Conservation (phyloP, 306 rosid genomes). For the Lathyrus sativus region DNA sequence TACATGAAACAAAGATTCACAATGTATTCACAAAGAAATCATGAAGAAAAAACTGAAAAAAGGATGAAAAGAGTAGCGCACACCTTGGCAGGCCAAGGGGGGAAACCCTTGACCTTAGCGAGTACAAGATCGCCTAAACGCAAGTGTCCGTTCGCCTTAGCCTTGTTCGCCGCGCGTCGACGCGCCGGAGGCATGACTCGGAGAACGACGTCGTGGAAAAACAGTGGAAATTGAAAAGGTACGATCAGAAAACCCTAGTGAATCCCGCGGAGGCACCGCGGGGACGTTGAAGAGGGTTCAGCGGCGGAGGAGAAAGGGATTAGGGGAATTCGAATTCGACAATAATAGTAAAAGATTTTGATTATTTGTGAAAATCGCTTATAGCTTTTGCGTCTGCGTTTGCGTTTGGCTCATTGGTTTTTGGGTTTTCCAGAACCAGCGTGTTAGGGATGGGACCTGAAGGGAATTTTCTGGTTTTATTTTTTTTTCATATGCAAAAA, state of each 20-base stretch:
- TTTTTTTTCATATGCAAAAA: not conserved
- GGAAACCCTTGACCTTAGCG: slow-evolving; percentile 99
- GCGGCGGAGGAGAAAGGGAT: slow-evolving; percentile 42
- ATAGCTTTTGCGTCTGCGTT: slow-evolving; percentile 22
- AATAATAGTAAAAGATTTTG: slow-evolving; percentile 39
- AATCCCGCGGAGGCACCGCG: slow-evolving; percentile 50
- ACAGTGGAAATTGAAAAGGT: not conserved
- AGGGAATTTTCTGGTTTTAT: slow-evolving; percentile 41
- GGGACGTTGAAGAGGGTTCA: slow-evolving; percentile 32
- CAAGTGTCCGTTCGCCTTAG: slow-evolving; percentile 65
- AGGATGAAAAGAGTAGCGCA: not conserved
- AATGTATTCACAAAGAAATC: not conserved
- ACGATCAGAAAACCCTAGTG: slow-evolving; percentile 54
- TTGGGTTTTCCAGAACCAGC: slow-evolving; percentile 35
- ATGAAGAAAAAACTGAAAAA: not conserved
- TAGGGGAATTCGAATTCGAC: slow-evolving; percentile 24
- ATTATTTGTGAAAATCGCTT: slow-evolving; percentile 33
- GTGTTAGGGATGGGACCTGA: slow-evolving; percentile 44
- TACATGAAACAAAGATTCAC: not conserved
- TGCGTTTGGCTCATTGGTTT: slow-evolving; percentile 17
- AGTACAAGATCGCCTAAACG: slow-evolving; percentile 96
- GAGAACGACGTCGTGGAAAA: slow-evolving; percentile 38
- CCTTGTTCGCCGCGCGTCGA: slow-evolving; percentile 88
- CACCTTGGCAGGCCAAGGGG: slow-evolving; percentile 98
- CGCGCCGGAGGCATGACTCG: slow-evolving; percentile 86